Percentiles rank a stretch among this genome's conserved stretches.
Conservation (phyloP, 2,329 filamentous ascomycete genomes). For the Capronia coronata region DNA sequence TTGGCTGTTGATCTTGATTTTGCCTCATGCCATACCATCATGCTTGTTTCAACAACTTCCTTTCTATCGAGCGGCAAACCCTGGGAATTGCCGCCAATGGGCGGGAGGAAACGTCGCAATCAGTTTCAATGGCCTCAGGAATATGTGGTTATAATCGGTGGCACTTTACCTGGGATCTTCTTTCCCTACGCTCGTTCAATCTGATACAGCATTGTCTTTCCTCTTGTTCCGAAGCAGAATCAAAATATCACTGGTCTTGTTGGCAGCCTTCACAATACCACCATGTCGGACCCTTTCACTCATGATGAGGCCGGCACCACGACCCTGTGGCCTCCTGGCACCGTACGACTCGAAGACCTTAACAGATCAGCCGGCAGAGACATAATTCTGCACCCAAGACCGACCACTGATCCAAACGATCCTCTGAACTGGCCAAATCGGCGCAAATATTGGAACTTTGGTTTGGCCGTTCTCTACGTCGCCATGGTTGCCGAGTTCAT, state of each 20-base stretch:
- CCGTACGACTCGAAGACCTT: background rate
- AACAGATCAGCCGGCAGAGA: background rate
- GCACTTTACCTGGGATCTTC: no score
- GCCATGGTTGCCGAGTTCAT: constrained; percentile 40
- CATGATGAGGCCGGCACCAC: background rate
- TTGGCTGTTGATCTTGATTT: background rate
- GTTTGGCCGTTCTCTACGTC: constrained; percentile 39
- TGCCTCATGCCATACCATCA: background rate
- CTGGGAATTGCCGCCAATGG: no score
- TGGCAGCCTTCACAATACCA: background rate
- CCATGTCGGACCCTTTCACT: background rate
- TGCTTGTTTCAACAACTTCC: background rate
- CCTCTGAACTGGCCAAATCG: constrained; percentile 42
- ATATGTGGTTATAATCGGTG: background rate
- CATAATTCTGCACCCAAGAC: constrained; percentile 37
- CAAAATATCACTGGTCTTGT: background rate
- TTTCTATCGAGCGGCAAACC: no score
- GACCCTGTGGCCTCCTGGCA: background rate
- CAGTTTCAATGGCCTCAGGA: background rate
- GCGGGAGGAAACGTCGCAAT: background rate
- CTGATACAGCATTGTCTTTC: background rate
- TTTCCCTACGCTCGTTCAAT: no score
- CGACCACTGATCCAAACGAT: constrained; percentile 36
- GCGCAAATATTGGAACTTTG: constrained; percentile 41
- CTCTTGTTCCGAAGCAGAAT: background rate